Evolutionary conservation across 2,329 filamentous ascomycete species (phyloP).

Genomic region (Fusarium proliferatum): DNA sequence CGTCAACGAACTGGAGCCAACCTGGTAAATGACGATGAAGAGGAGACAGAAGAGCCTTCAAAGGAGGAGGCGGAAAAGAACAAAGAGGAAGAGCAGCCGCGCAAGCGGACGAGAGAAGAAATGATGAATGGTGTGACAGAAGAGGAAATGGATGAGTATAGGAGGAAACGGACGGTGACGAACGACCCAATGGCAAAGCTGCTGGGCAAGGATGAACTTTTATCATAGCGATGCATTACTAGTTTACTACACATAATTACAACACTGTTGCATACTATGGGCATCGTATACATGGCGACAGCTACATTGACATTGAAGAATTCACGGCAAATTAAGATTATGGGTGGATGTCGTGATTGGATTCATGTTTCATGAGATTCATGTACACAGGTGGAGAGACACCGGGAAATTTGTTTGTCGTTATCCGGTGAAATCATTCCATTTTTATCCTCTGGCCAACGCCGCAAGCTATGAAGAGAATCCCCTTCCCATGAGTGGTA

Average conservation of each 20-base stretch:
- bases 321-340: conserved; percentile 20
- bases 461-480: conserved; percentile 63
- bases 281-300: neutral
- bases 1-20: conserved; percentile 62
- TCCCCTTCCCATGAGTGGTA: conserved; percentile 54
- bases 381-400: conserved; percentile 41
- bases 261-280: neutral
- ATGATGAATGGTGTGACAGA: conserved; percentile 83
- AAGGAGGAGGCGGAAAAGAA: conserved; percentile 46
- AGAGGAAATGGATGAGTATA: conserved; percentile 87
- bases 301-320: neutral
- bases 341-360: conserved; percentile 29
- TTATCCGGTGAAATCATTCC: conserved; percentile 54
- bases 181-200: conserved; percentile 90
- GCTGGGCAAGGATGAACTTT: conserved; percentile 74
- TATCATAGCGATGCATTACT: conserved; percentile 36
- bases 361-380: conserved; percentile 39
- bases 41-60: conserved; percentile 44
- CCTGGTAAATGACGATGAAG: conserved; percentile 49
- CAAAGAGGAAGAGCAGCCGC: conserved; percentile 52
- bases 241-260: neutral
- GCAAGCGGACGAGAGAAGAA: conserved; percentile 82
- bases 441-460: conserved; percentile 62
- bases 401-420: conserved; percentile 41
- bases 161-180: conserved; percentile 76